Conservation (phyloP, 179 eudicot species). For the Sideroxylon spinosum region DNA sequence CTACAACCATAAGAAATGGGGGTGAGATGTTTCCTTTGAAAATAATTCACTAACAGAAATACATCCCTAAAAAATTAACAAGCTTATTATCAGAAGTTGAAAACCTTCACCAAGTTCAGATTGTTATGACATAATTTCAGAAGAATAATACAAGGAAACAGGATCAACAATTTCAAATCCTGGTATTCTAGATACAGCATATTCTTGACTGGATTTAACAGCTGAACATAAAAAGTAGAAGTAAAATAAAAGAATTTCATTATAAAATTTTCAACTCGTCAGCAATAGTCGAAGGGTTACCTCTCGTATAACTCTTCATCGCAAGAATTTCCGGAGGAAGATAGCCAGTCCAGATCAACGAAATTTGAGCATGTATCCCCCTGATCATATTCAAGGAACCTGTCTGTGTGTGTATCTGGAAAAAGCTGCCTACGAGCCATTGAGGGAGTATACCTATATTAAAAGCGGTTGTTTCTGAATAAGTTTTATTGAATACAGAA, state of each 20-base stretch:
- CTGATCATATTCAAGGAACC: constrained; percentile 43
- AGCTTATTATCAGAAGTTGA: too few relatives aligned
- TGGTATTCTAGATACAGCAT: too few relatives aligned
- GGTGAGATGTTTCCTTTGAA: too few relatives aligned
- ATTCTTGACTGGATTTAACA: too few relatives aligned
- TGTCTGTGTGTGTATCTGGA: constrained; percentile 54
- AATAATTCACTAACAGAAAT: too few relatives aligned
- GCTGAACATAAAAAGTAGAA: too few relatives aligned
- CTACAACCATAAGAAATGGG: constrained; percentile 28
- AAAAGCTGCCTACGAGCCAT: constrained; percentile 47
- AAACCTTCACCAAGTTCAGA: too few relatives aligned
- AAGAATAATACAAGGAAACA: too few relatives aligned
- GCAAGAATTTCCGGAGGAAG: constrained; percentile 76
- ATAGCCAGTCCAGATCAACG: constrained; percentile 81
- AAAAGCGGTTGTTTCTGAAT: constrained; percentile 13
- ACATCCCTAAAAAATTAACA: too few relatives aligned
- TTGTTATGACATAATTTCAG: too few relatives aligned
- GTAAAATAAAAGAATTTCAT: too few relatives aligned
- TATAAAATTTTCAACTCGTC: background rate
- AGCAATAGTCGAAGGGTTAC: constrained; percentile 29
- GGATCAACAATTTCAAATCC: too few relatives aligned
- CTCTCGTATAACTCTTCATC: constrained; percentile 68
- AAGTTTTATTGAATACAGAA: background rate
- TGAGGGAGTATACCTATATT: constrained; percentile 44
- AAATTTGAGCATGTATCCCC: constrained; percentile 74